These are phyloP conservation scores for Plasmodium gaboni DNA, from an alignment of 169 alveolate species.

Conservation along the genomic window DNA sequence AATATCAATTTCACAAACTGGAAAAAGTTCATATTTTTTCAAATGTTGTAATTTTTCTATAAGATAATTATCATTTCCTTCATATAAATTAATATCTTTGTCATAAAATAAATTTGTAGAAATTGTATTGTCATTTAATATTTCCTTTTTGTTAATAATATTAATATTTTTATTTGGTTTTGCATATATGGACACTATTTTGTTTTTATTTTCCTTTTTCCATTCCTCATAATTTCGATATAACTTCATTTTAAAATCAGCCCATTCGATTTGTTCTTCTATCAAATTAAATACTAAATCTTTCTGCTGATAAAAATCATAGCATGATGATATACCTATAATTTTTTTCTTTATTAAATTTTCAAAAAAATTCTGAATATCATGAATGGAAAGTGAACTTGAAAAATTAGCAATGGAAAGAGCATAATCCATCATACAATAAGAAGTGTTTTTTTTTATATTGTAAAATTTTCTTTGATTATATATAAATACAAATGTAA, in stretches of 20 bases:
- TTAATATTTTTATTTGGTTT: too few relatives aligned
- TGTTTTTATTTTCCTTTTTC: not conserved
- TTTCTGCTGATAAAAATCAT: constrained; percentile 19
- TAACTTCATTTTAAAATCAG: constrained; percentile 15
- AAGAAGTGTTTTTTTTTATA: constrained; percentile 2
- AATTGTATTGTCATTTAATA: too few relatives aligned
- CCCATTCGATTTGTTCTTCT: constrained; percentile 33
- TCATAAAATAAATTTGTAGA: too few relatives aligned
- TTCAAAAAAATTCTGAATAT: constrained; percentile 25
- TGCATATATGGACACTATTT: too few relatives aligned
- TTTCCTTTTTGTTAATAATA: too few relatives aligned
- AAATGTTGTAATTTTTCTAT: too few relatives aligned
- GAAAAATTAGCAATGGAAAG: constrained; percentile 21
- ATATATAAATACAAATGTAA: constrained; percentile 21
- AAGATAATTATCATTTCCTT: too few relatives aligned
- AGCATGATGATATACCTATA: constrained; percentile 15
- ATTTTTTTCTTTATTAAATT: constrained; percentile 36
- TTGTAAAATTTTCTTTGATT: constrained; percentile 16
- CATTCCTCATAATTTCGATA: not conserved
- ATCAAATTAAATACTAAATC: constrained; percentile 9
- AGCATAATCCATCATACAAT: constrained; percentile 2
- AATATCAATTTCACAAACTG: too few relatives aligned
- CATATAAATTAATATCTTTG: too few relatives aligned
- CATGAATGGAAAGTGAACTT: constrained; percentile 3
- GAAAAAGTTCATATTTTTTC: too few relatives aligned